A percentile compares a stretch with the other conserved stretches of the same genome.
phyloP scores from a whole-genome alignment of 352 stramenopile species.

The Globisporangium acanthophoron region DNA sequence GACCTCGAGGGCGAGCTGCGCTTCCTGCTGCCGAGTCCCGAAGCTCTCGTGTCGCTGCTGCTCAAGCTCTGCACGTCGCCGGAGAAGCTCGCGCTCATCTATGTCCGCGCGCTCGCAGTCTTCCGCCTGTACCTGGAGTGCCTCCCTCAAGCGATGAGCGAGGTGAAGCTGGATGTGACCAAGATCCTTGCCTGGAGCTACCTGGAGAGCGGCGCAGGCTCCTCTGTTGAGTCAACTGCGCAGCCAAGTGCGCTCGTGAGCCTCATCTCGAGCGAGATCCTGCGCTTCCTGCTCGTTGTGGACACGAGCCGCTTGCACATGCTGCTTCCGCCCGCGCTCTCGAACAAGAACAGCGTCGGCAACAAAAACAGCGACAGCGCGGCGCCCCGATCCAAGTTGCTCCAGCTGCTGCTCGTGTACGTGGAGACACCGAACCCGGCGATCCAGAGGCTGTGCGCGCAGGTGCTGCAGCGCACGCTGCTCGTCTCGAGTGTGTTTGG shows the following conservation, averaged over 20 bases:
- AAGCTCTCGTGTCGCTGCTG: slow-evolving; percentile 73
- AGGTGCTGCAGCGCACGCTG: slow-evolving; percentile 55
- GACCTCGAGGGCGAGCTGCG: slow-evolving; percentile 67
- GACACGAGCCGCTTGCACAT: slow-evolving; percentile 55
- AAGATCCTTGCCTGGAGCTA: slow-evolving; percentile 68
- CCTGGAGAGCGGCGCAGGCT: slow-evolving; percentile 20
- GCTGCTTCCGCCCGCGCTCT: slow-evolving; percentile 24
- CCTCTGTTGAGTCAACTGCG: neutral
- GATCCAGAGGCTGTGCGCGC: slow-evolving; percentile 32
- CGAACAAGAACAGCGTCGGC: slow-evolving; percentile 9
- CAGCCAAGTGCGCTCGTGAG: slow-evolving; percentile 28
- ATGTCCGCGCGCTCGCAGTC: slow-evolving; percentile 66
- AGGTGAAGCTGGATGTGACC: slow-evolving; percentile 82
- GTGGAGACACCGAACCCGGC: slow-evolving; percentile 27
- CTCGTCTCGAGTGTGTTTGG: slow-evolving; percentile 55
- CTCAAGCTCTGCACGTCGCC: slow-evolving; percentile 57
- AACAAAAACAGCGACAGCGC: slow-evolving; percentile 13
- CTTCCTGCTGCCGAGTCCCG: slow-evolving; percentile 64
- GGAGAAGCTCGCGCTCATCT: slow-evolving; percentile 44
- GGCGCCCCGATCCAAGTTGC: slow-evolving; percentile 40
- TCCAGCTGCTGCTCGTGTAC: slow-evolving; percentile 60
- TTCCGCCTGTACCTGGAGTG: slow-evolving; percentile 76
- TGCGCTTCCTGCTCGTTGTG: slow-evolving; percentile 59
- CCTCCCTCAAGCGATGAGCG: slow-evolving; percentile 63
- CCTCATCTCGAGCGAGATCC: slow-evolving; percentile 63